Evolutionary conservation across 306 rosid species (phyloP).

Genomic region (Ochetophila trinervis): DNA sequence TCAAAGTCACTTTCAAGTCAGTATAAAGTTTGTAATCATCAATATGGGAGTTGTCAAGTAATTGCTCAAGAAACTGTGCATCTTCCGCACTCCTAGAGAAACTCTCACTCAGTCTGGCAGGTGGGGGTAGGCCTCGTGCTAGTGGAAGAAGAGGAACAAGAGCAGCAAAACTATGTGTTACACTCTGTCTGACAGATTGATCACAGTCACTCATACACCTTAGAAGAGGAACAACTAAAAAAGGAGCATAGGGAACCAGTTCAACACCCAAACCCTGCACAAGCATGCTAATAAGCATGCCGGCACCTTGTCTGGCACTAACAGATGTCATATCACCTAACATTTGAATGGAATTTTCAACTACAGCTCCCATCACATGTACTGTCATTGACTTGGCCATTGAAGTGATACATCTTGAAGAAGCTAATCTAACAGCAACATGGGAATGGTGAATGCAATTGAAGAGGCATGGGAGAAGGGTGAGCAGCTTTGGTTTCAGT

Average conservation of each 20-base stretch:
- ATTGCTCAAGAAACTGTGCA: constrained; percentile 83
- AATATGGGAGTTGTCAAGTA: constrained; percentile 93
- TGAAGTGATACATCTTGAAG: constrained; percentile 92
- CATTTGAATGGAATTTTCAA: constrained; percentile 86
- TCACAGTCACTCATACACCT: constrained; percentile 96
- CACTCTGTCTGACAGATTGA: constrained; percentile 93
- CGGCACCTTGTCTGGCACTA: constrained; percentile 93
- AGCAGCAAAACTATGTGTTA: constrained; percentile 98
- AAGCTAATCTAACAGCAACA: constrained; percentile 93
- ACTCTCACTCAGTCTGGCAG: constrained; percentile 62
- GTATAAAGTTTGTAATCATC: constrained; percentile 80
- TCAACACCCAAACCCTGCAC: constrained; percentile 91
- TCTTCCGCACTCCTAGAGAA: constrained; percentile 70
- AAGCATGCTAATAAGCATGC: constrained; percentile 92
- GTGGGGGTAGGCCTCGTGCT: constrained; percentile 94
- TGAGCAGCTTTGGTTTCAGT: constrained; percentile 74
- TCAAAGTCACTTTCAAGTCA: constrained; percentile 73
- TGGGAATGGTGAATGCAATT: constrained; percentile 75
- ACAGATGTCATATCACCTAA: constrained; percentile 77
- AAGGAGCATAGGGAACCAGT: constrained; percentile 85
- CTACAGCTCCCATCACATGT: constrained; percentile 77
- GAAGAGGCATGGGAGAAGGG: constrained; percentile 86
- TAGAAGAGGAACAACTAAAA: constrained; percentile 92
- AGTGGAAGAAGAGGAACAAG: constrained; percentile 98
- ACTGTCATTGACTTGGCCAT: constrained; percentile 87